phyloP scores from a whole-genome alignment of 257 asterid species.

The Solanum lignicaule region DNA sequence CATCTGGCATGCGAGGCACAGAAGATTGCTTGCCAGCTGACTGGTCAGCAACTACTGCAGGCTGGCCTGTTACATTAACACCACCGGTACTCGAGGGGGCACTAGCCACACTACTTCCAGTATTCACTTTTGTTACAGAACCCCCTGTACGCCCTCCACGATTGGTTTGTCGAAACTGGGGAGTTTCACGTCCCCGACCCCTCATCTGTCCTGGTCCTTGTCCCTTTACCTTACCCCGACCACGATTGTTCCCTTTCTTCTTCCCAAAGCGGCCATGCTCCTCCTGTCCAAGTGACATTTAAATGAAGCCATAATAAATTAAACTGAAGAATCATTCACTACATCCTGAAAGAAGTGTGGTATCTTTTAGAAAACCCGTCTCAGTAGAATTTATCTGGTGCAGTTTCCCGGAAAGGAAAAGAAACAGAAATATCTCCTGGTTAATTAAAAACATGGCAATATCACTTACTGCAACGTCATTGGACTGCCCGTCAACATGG shows the following conservation, averaged over 20 bases:
- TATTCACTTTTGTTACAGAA: conserved; percentile 1
- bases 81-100: neutral
- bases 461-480: conserved; percentile 38
- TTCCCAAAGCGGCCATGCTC: conserved; percentile 22
- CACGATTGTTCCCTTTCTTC: conserved; percentile 38
- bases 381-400: neutral
- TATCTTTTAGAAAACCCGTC: neutral
- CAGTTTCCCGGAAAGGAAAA: neutral
- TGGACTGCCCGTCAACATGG: conserved; percentile 24
- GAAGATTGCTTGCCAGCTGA: conserved; percentile 29
- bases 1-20: conserved; percentile 96
- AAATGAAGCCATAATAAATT: neutral
- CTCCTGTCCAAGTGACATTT: conserved; percentile 32
- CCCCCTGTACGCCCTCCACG: conserved; percentile 21
- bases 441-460: neutral
- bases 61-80: neutral
- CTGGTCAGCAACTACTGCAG: conserved; percentile 28
- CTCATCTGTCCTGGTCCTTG: conserved; percentile 4
- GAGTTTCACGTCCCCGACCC: conserved; percentile 48
- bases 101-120: neutral
- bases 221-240: conserved; percentile 43
- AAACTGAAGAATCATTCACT: neutral
- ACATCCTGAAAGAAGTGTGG: neutral
- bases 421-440: neutral
- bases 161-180: conserved; percentile 26